Percentiles rank a stretch among this genome's conserved stretches.
phyloP scores from a whole-genome alignment of 768 basidiomycete species.

The Panaeolus cyanescens region DNA sequence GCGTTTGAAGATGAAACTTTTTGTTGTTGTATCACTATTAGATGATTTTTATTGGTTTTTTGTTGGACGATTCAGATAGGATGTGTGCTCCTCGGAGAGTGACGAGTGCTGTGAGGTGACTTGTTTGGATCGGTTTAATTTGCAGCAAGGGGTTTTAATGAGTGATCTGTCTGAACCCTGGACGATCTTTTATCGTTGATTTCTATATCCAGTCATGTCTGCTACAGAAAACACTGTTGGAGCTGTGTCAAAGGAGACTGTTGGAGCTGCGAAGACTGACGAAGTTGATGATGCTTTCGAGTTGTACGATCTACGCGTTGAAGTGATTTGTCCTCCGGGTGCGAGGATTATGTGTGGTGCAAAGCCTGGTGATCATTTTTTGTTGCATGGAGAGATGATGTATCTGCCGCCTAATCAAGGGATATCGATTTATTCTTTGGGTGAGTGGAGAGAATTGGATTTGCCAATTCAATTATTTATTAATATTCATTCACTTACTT shows the following conservation, averaged over 20 bases:
- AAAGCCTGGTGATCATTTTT: constrained; percentile 63
- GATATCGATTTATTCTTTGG: constrained; percentile 68
- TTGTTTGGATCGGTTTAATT: not conserved
- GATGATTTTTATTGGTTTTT: not conserved
- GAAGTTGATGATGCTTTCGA: constrained; percentile 50
- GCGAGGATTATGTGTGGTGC: constrained; percentile 65
- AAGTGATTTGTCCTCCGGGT: constrained; percentile 60
- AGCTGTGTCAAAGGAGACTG: not conserved
- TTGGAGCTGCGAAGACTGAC: too few relatives aligned
- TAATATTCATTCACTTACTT: not conserved
- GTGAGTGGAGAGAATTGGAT: constrained; percentile 28
- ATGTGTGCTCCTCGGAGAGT: too few relatives aligned
- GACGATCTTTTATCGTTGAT: not conserved
- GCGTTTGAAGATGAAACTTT: not conserved
- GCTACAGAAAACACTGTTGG: not conserved
- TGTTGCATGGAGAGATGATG: constrained; percentile 64
- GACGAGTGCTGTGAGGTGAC: not conserved
- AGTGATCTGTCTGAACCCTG: not conserved
- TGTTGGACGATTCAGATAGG: not conserved
- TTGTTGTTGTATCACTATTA: not conserved
- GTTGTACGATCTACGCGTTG: constrained; percentile 65
- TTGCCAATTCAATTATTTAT: not conserved
- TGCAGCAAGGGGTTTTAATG: not conserved
- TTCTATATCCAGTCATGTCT: not conserved
- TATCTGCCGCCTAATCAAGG: constrained; percentile 62